A percentile compares a stretch with the other conserved stretches of the same genome.
These are phyloP conservation scores for Debaryomyces fabryi DNA, from an alignment of 1,139 yeast genomes.

Conservation along the genomic window DNA sequence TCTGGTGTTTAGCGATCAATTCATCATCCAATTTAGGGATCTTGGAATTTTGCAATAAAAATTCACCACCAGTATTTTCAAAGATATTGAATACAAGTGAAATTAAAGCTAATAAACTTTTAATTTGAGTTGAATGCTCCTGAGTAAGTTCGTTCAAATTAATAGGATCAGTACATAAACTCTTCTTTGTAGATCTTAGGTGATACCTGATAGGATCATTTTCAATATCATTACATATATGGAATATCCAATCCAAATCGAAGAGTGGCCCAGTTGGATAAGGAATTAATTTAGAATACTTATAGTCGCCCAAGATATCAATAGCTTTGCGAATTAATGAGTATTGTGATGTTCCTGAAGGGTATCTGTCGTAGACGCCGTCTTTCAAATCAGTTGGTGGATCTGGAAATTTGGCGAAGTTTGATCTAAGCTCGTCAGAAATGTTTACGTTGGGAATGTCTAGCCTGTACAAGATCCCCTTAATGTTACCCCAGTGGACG, in stretches of 20 bases:
- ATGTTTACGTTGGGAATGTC: conserved; percentile 45
- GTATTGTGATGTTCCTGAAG: conserved; percentile 57
- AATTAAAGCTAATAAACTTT: conserved; percentile 32
- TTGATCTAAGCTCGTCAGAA: conserved; percentile 28
- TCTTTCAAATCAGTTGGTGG: conserved; percentile 44
- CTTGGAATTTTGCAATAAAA: conserved; percentile 44
- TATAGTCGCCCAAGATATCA: conserved; percentile 31
- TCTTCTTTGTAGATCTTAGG: conserved; percentile 44
- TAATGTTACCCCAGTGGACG: conserved; percentile 60
- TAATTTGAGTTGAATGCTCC: conserved; percentile 22
- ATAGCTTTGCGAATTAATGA: conserved; percentile 46
- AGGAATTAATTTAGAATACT: conserved; percentile 27
- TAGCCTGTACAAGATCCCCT: conserved; percentile 48
- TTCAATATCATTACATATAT: conserved; percentile 51
- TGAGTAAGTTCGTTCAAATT: conserved; percentile 40
- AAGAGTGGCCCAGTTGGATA: conserved; percentile 24
- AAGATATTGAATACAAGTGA: conserved; percentile 34
- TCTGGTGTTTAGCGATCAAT: conserved; percentile 25
- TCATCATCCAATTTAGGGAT: conserved; percentile 40
- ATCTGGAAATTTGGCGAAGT: conserved; percentile 45
- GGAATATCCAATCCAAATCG: conserved; percentile 39
- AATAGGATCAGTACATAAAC: conserved; percentile 39
- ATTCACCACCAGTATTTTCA: conserved; percentile 41
- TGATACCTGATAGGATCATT: conserved; percentile 52
- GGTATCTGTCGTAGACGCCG: conserved; percentile 49